Conservation (phyloP, 495 filamentous ascomycete species). For the Xylaria scruposa region DNA sequence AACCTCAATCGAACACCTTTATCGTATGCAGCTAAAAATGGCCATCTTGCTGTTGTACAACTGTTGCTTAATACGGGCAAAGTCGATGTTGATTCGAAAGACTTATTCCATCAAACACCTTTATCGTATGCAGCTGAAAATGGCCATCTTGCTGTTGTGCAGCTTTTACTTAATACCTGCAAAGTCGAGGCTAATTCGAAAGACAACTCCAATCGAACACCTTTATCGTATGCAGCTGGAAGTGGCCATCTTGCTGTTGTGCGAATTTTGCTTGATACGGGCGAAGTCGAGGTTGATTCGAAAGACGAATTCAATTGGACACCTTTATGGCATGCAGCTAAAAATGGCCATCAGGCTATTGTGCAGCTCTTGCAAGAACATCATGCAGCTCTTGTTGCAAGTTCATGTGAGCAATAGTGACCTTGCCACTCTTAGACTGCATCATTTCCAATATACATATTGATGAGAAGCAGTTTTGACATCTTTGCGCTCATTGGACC, state of each 20-base stretch:
- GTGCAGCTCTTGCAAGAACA: neutral
- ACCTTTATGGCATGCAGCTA: neutral
- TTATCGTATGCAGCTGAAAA: neutral
- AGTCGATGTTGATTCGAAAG: neutral
- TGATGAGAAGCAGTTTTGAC: too few relatives aligned
- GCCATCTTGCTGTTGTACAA: neutral
- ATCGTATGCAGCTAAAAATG: neutral
- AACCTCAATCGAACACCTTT: neutral
- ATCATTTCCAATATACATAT: too few relatives aligned
- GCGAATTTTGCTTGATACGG: neutral
- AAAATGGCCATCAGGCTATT: neutral
- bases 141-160: neutral
- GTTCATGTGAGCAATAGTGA: too few relatives aligned
- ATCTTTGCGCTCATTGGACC: too few relatives aligned
- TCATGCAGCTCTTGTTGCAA: neutral
- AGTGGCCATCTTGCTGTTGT: neutral
- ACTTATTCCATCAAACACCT: neutral
- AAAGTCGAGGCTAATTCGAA: neutral
- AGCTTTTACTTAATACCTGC: neutral
- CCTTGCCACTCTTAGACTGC: too few relatives aligned
- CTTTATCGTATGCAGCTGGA: neutral
- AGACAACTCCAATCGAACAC: neutral
- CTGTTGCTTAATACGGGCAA: neutral
- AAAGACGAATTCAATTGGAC: neutral
- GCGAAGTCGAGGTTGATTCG: neutral